A percentile compares a stretch with the other conserved stretches of the same genome.
Conservation (phyloP, 2,329 filamentous ascomycete species). For the Aspergillus uvarum region DNA sequence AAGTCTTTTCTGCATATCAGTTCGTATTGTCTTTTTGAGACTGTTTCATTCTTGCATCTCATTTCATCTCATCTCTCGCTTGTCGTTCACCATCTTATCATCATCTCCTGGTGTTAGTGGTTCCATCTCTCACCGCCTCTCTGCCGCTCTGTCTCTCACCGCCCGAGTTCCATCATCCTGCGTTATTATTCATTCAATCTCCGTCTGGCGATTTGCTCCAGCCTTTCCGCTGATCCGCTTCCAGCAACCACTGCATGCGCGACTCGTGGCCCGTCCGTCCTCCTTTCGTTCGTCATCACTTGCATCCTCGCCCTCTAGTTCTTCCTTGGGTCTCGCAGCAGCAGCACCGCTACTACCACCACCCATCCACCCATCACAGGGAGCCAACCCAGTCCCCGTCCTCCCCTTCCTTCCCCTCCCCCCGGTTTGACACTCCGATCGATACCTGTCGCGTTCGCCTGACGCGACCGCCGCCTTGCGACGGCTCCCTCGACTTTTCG, state of each 20-base stretch:
- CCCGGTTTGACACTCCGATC: constrained; percentile 13
- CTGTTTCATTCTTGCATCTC: background rate
- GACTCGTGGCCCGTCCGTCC: constrained; percentile 23
- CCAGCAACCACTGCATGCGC: constrained; percentile 33
- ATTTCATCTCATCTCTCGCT: background rate
- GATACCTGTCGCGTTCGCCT: constrained; percentile 27
- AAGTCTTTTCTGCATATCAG: background rate
- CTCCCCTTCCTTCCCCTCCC: constrained; percentile 11
- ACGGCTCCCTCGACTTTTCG: constrained; percentile 27
- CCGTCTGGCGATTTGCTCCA: constrained; percentile 28
- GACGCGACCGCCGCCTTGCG: constrained; percentile 36
- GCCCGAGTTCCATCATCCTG: constrained; percentile 19
- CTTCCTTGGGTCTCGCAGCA: constrained; percentile 17
- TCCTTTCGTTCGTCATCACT: constrained; percentile 22
- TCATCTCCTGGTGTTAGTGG: background rate
- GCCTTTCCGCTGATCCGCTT: constrained; percentile 31
- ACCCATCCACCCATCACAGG: background rate
- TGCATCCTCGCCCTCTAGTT: constrained; percentile 20
- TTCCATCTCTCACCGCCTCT: background rate
- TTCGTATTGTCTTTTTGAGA: background rate
- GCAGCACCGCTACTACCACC: background rate
- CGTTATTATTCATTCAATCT: constrained; percentile 7
- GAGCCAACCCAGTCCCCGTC: constrained; percentile 18
- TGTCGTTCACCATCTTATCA: background rate
- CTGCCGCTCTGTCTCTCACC: constrained; percentile 27